Percentiles rank a stretch among this genome's conserved stretches.
phyloP scores from a whole-genome alignment of 495 filamentous ascomycete genomes.

The Delitschia confertaspora region DNA sequence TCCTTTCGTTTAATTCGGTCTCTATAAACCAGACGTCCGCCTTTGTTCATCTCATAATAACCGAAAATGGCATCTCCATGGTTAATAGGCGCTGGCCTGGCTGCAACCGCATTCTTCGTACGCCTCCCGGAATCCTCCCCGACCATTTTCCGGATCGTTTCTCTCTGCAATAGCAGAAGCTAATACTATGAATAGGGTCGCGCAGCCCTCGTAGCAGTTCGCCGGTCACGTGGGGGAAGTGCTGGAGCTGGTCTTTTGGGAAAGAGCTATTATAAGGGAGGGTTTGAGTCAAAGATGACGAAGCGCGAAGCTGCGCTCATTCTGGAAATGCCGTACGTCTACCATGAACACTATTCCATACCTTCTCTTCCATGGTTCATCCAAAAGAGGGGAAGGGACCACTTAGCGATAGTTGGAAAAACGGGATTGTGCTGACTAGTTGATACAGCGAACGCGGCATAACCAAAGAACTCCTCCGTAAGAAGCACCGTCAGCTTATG shows the following conservation, averaged over 20 bases:
- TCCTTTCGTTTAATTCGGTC: too few relatives aligned
- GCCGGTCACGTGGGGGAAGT: conserved; percentile 63
- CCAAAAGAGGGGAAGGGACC: neutral
- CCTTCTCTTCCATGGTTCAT: too few relatives aligned
- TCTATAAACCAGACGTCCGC: too few relatives aligned
- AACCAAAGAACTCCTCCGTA: conserved; percentile 86
- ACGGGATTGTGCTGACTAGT: conserved; percentile 15
- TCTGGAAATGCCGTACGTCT: conserved; percentile 71
- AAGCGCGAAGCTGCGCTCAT: conserved; percentile 85
- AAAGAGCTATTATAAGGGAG: conserved; percentile 91
- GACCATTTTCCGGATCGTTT: conserved; percentile 3
- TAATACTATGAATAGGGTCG: conserved; percentile 56
- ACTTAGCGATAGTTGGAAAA: too few relatives aligned
- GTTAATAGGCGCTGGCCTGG: conserved; percentile 70
- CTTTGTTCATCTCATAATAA: neutral
- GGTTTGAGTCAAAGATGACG: conserved; percentile 92
- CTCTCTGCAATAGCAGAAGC: neutral
- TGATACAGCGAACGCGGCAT: conserved; percentile 66
- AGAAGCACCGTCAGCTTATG: conserved; percentile 95
- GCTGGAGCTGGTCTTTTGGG: conserved; percentile 55
- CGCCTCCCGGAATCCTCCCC: conserved; percentile 13
- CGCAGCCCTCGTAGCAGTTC: conserved; percentile 79
- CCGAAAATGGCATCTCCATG: conserved; percentile 62
- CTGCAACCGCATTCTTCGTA: conserved; percentile 43
- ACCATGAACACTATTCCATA: neutral